Evolutionary conservation across 257 asterid genomes (phyloP).

Genomic region (Penstemon davidsonii): DNA sequence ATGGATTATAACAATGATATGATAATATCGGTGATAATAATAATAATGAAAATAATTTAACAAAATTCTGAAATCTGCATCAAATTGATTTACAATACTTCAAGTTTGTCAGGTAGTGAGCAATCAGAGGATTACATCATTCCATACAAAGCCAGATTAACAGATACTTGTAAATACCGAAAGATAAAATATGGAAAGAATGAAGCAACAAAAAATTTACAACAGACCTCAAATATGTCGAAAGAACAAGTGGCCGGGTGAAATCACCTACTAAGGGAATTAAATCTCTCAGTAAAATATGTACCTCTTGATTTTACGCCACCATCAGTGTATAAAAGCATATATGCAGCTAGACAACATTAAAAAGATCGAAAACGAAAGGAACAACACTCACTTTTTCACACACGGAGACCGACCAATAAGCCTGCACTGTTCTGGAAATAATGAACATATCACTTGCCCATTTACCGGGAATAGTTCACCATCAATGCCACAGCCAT

Average conservation of each 20-base stretch:
- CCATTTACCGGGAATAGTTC: constrained; percentile 87
- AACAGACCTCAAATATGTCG: constrained; percentile 30
- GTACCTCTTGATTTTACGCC: constrained; percentile 16
- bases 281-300: constrained; percentile 13
- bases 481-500: constrained; percentile 94
- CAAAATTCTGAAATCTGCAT: constrained; percentile 13
- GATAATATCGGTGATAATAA: too few species aligned
- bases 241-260: constrained; percentile 10
- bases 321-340: constrained; percentile 6
- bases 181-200: constrained; percentile 38
- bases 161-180: constrained; percentile 18
- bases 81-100: constrained; percentile 26
- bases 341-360: constrained; percentile 6
- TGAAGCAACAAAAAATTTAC: constrained; percentile 42
- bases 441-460: constrained; percentile 72
- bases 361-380: constrained; percentile 16
- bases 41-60: too few species aligned
- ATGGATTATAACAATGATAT: too few species aligned
- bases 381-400: constrained; percentile 43
- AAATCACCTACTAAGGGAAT: constrained; percentile 5
- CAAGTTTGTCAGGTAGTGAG: constrained; percentile 18
- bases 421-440: constrained; percentile 95
- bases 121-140: constrained; percentile 27
- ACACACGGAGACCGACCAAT: constrained; percentile 64
- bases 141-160: constrained; percentile 32